Percentiles rank a stretch among this genome's conserved stretches.
Evolutionary conservation across 129 eudicot genomes (phyloP).

Genomic region (Escallonia herrerae): DNA sequence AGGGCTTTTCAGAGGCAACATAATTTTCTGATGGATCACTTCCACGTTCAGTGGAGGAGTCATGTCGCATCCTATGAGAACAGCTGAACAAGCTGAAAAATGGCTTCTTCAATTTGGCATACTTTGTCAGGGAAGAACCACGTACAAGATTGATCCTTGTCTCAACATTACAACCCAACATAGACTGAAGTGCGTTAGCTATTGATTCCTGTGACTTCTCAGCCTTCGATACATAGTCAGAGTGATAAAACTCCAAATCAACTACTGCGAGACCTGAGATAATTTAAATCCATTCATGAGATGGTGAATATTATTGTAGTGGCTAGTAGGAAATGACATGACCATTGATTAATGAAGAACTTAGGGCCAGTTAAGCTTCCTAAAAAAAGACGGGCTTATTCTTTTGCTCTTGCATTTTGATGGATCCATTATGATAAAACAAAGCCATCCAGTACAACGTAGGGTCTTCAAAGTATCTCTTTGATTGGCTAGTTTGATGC

Average conservation of each 20-base stretch:
- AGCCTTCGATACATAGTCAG: slow-evolving; percentile 53
- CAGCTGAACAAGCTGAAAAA: slow-evolving; percentile 60
- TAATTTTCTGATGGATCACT: slow-evolving; percentile 28
- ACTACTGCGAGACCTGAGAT: slow-evolving; percentile 69
- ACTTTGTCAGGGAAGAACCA: slow-evolving; percentile 14
- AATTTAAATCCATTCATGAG: slow-evolving; percentile 7
- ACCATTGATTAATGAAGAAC: no score
- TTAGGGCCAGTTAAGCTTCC: no score
- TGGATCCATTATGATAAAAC: no score
- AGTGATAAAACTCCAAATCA: slow-evolving; percentile 57
- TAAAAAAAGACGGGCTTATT: no score
- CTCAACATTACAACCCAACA: slow-evolving; percentile 77
- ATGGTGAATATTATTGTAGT: background rate
- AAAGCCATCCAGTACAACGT: no score
- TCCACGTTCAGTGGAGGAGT: slow-evolving; percentile 25
- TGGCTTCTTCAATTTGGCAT: slow-evolving; percentile 33
- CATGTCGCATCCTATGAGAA: slow-evolving; percentile 33
- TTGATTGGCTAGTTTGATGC: no score
- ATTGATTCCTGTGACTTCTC: slow-evolving; percentile 88
- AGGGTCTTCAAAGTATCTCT: no score
- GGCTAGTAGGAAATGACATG: no score
- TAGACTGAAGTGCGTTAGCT: slow-evolving; percentile 69
- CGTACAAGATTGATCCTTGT: slow-evolving; percentile 47
- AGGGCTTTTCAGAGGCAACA: slow-evolving; percentile 22
- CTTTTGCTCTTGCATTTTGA: no score